A percentile compares a stretch with the other conserved stretches of the same genome.
Conservation (phyloP, 78 protist genomes). For the Parvularia atlantis region DNA sequence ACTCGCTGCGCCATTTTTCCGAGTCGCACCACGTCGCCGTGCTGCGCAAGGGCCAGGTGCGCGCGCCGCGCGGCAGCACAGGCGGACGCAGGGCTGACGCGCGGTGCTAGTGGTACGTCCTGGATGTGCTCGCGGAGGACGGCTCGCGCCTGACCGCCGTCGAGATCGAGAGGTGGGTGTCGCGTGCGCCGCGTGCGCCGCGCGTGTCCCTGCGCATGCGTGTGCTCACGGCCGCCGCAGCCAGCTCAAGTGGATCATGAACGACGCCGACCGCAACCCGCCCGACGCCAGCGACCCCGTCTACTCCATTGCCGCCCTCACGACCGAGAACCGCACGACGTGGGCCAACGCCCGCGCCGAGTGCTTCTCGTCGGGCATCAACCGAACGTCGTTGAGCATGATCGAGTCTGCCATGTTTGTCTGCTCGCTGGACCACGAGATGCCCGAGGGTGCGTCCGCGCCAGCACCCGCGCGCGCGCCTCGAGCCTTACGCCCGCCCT, state of each 20-base stretch:
- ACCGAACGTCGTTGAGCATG: neutral
- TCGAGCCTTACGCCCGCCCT: too few relatives aligned
- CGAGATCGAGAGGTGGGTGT: slow-evolving; percentile 8
- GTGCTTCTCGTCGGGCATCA: slow-evolving; percentile 7
- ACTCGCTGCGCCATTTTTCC: neutral
- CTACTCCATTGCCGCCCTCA: slow-evolving; percentile 9
- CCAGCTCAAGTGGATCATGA: neutral
- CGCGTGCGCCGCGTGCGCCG: too few relatives aligned
- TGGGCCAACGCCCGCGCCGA: slow-evolving; percentile 24
- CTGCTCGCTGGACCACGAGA: neutral
- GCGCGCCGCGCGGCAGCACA: too few relatives aligned
- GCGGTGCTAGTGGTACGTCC: neutral
- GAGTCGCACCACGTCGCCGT: slow-evolving; percentile 18
- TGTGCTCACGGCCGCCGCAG: neutral
- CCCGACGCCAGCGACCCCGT: neutral
- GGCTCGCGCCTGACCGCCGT: neutral
- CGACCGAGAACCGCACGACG: slow-evolving; percentile 7
- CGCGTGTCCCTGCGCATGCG: too few relatives aligned
- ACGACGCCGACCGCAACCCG: neutral
- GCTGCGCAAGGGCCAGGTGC: neutral
- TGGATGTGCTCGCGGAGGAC: neutral
- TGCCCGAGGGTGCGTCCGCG: neutral
- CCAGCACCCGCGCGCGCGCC: too few relatives aligned
- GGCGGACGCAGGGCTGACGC: too few relatives aligned
- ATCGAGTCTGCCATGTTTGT: neutral